These are phyloP conservation scores for Talaromyces sp. DNA, from an alignment of 2,329 filamentous ascomycete species.

Conservation along the genomic window DNA sequence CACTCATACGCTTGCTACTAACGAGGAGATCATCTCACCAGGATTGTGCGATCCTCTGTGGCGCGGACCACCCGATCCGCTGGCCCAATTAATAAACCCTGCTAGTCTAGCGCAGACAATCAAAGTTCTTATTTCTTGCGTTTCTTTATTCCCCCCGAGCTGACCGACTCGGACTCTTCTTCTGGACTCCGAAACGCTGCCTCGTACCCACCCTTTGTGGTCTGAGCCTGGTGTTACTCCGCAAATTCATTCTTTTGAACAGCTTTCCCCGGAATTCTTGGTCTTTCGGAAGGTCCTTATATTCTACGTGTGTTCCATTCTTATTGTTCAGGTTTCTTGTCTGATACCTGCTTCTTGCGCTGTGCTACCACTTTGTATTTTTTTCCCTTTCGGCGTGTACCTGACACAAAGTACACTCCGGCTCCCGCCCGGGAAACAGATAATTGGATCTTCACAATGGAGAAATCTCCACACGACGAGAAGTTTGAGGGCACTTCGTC, in stretches of 20 bases:
- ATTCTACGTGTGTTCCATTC: background rate
- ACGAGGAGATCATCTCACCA: background rate
- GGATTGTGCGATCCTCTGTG: background rate
- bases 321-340: no score
- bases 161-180: background rate
- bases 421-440: background rate
- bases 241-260: background rate
- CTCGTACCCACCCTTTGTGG: background rate
- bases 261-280: slow-evolving; percentile 4
- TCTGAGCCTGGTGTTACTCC: background rate
- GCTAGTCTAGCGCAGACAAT: background rate
- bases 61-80: background rate
- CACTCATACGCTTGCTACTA: background rate
- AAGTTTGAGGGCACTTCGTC: slow-evolving; percentile 24
- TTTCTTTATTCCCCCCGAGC: background rate
- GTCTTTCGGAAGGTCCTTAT: background rate
- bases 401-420: background rate
- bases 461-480: slow-evolving; percentile 15
- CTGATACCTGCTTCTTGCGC: background rate
- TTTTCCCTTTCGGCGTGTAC: background rate
- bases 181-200: background rate
- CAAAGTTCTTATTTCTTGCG: background rate
- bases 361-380: no score
- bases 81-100: background rate
- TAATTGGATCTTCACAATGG: background rate